These are phyloP conservation scores for Quercus rubra DNA, from an alignment of 306 rosid species.

Conservation along the genomic window DNA sequence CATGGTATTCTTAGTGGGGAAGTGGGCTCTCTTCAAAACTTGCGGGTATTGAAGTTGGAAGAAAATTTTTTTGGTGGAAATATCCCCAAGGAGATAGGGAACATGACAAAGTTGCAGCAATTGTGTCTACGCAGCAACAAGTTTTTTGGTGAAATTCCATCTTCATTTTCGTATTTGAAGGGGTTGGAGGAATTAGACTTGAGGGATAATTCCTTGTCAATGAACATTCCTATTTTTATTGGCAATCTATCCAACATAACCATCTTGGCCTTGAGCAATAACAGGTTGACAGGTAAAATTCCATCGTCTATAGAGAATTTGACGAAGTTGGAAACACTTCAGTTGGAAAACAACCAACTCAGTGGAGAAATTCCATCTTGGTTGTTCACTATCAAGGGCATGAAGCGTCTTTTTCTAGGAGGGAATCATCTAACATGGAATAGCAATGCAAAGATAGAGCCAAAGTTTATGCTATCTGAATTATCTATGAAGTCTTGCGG, in stretches of 20 bases:
- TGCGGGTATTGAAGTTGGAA: too few species aligned
- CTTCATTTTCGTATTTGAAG: slow-evolving; percentile 3
- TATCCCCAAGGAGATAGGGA: slow-evolving; percentile 12
- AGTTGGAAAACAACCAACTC: slow-evolving; percentile 16
- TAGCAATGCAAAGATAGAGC: slow-evolving; percentile 1
- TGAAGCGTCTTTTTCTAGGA: slow-evolving; percentile 18
- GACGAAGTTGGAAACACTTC: slow-evolving; percentile 7
- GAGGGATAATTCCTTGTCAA: slow-evolving; percentile 13
- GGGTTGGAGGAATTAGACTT: slow-evolving; percentile 11
- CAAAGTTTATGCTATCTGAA: slow-evolving; percentile 14
- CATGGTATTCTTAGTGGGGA: too few species aligned
- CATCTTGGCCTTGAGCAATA: slow-evolving; percentile 20
- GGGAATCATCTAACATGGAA: slow-evolving; percentile 26
- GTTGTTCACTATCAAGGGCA: slow-evolving; percentile 19
- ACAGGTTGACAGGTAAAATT: slow-evolving; percentile 19
- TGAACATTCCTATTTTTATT: slow-evolving; percentile 19
- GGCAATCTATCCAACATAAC: slow-evolving; percentile 25
- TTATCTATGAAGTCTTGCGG: slow-evolving; percentile 29
- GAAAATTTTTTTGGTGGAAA: neutral
- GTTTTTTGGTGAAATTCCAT: slow-evolving; percentile 13
- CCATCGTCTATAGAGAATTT: slow-evolving; percentile 20
- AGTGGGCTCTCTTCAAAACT: too few species aligned
- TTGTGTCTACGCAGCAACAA: slow-evolving; percentile 13
- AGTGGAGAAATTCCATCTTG: slow-evolving; percentile 20
- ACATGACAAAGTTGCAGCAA: slow-evolving; percentile 1